A percentile compares a stretch with the other conserved stretches of the same genome.
Evolutionary conservation across 176 grass and related monocot species (phyloP).

Genomic region (Eleusine coracana): DNA sequence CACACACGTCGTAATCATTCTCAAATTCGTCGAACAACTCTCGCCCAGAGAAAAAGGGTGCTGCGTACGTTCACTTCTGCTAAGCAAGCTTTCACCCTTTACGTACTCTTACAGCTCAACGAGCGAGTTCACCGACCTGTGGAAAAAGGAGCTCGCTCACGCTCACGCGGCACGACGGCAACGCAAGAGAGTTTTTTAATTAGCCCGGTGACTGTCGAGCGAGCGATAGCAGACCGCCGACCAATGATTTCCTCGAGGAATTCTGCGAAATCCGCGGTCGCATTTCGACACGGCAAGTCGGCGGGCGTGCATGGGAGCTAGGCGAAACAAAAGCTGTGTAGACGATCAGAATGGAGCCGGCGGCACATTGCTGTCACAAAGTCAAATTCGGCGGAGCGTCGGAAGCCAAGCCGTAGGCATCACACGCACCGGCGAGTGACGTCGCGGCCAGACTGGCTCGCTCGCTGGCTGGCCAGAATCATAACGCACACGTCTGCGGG

Average conservation of each 20-base stretch:
- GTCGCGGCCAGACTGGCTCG: conserved; percentile 25
- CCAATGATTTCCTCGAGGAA: background rate
- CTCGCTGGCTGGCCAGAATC: conserved; percentile 4
- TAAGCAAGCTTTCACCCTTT: background rate
- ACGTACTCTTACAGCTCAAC: background rate
- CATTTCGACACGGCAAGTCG: background rate
- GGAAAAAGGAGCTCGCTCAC: background rate
- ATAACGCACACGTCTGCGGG: background rate
- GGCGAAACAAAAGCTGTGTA: background rate
- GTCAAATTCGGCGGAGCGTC: conserved; percentile 27
- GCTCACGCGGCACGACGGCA: background rate
- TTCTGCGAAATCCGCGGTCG: background rate
- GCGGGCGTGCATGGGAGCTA: background rate
- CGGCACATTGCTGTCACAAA: conserved; percentile 28
- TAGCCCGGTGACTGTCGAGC: background rate
- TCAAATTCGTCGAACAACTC: background rate
- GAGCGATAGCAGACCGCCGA: background rate
- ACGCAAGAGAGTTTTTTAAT: background rate
- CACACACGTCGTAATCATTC: background rate
- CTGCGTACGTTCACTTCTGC: too few relatives aligned
- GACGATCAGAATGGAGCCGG: background rate
- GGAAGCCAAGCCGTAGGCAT: conserved; percentile 30
- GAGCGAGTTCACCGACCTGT: background rate
- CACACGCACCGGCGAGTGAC: conserved; percentile 18
- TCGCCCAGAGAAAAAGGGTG: too few relatives aligned